Base-by-base conservation (phyloP, 1,284 basidiomycete species). In the Boletellus deceptivus region DNA sequence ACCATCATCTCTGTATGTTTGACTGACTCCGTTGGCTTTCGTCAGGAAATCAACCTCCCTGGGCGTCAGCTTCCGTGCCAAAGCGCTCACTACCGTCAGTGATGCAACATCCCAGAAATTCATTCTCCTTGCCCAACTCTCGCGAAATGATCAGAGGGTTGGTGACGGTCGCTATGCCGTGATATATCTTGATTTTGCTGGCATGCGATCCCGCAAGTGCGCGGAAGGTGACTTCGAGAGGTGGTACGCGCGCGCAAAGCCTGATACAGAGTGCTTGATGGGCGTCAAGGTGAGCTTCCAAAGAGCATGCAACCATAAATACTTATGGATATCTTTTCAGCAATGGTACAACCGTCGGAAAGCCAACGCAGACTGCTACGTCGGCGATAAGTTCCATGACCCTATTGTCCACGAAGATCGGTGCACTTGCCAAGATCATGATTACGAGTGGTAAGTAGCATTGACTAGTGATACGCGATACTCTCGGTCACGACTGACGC, bases 81-180 rank as follows among this genome's bases (percentile, higher is more conserved):
- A 82, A 5, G 80, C 84, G 0, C 74, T 98, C 16, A 86, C 89
- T 31, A 95, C 92, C 1, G 80, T 96, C 6, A 91, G 91, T 0
- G 93, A 98, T 61, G 92, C 91, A 22, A 97, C 93, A 0, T 93
- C 91, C 0, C 93, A 95, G 68, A 96, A 93, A 70, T 94, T 97
- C 73, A 68, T 96, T 14, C 74, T 97, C 3, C 75, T 96, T 29
- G 94, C 88, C 3, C 85, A 88, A 51, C 77, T 93, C 10, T 74
- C 82, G 1, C 82, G 87, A 35, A 72, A 76, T 27, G 84, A 93
- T 48, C 77, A 81, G 53, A 76, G 74, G 10, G 68, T 70, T 3
- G 71, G 71, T 1, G 71, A 81, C 2, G 84, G 86, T 3, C 79
- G 84, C 3, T 86, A 89, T 59, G 90, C 84, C 1, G 74, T 86